phyloP scores from a whole-genome alignment of 768 basidiomycete genomes.

The Tricholoma hemisulphureum region DNA sequence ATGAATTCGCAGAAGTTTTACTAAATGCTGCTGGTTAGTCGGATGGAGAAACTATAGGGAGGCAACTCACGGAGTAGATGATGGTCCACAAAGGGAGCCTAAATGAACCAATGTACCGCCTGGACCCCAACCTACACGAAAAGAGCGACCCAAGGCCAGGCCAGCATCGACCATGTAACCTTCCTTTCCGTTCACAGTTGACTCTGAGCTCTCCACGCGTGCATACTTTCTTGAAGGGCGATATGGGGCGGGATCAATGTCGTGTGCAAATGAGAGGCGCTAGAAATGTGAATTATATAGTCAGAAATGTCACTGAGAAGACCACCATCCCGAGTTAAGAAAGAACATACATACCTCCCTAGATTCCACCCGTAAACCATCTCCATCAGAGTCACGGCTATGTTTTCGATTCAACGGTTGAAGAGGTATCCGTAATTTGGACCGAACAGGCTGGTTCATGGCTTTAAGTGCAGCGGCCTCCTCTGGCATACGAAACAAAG shows the following conservation, averaged over 20 bases:
- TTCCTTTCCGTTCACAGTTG: constrained; percentile 64
- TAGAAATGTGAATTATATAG: constrained; percentile 26
- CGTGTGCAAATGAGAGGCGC: constrained; percentile 79
- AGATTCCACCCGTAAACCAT: constrained; percentile 57
- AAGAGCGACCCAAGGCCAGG: constrained; percentile 80
- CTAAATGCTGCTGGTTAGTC: constrained; percentile 29
- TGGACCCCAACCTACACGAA: constrained; percentile 89
- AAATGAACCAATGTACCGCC: constrained; percentile 72
- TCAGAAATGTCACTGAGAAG: constrained; percentile 4
- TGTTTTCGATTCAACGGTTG: constrained; percentile 61
- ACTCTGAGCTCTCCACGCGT: constrained; percentile 66
- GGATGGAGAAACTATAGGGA: not conserved
- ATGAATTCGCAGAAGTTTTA: constrained; percentile 59
- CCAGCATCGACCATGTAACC: constrained; percentile 76
- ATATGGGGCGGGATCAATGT: constrained; percentile 63
- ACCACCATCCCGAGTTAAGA: not conserved
- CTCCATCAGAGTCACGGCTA: constrained; percentile 76
- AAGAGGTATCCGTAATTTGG: constrained; percentile 35
- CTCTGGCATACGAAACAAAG: constrained; percentile 76
- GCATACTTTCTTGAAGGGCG: constrained; percentile 81
- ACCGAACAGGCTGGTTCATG: constrained; percentile 41
- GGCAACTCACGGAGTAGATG: constrained; percentile 48
- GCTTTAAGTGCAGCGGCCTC: constrained; percentile 65
- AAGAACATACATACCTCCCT: constrained; percentile 50
- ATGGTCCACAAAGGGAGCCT: constrained; percentile 69